These are phyloP conservation scores for Tetradesmus lagerheimii DNA, from an alignment of 139 green algal species.

Conservation along the genomic window DNA sequence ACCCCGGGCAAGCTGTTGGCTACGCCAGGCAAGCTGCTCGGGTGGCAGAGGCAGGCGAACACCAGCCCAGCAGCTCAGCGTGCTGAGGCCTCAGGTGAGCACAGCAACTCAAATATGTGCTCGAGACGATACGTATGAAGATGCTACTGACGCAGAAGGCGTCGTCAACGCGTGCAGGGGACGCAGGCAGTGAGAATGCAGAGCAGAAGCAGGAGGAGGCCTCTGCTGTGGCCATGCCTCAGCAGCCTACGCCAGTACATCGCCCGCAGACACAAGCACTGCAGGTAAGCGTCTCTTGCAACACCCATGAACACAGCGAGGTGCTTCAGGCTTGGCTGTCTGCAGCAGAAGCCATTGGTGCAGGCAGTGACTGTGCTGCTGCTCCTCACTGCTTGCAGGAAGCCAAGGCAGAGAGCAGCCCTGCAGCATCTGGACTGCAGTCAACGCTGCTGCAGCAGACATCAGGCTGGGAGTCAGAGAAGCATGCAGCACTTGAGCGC, in stretches of 20 bases:
- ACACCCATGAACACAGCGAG: background rate
- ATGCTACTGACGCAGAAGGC: background rate
- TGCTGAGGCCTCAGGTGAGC: background rate
- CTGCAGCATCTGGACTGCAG: background rate
- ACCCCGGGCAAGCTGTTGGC: background rate
- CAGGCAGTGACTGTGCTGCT: background rate
- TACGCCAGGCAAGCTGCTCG: constrained; percentile 2
- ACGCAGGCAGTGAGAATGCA: constrained; percentile 26
- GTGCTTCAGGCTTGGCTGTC: background rate
- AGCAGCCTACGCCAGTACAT: background rate
- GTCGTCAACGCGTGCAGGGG: constrained; percentile 2
- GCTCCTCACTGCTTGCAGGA: background rate
- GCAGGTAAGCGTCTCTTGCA: background rate
- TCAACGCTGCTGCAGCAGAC: constrained; percentile 21
- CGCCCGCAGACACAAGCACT: background rate
- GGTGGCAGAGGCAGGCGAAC: background rate
- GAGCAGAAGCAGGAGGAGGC: constrained; percentile 6
- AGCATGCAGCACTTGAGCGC: constrained; percentile 36
- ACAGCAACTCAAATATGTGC: background rate
- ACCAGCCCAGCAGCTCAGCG: background rate
- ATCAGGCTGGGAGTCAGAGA: constrained; percentile 1
- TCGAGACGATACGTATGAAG: background rate
- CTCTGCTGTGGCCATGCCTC: background rate
- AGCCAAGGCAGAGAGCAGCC: background rate
- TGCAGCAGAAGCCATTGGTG: background rate